These are phyloP conservation scores for Filosporella fistucella DNA, from an alignment of 495 filamentous ascomycete species.

Conservation along the genomic window DNA sequence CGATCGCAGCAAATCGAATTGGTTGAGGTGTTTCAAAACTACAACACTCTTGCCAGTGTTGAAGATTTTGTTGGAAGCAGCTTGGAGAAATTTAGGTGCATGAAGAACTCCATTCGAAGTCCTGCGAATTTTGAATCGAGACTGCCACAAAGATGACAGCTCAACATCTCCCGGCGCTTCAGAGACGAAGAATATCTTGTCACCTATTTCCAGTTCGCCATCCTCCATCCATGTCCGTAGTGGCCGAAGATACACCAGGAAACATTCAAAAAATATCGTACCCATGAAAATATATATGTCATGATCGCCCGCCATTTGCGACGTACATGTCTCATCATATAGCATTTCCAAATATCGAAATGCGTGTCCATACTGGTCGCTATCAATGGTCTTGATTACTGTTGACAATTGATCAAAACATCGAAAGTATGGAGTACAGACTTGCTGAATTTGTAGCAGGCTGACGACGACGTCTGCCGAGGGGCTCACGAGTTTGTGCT, in stretches of 20 bases:
- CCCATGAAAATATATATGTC: constrained; percentile 55
- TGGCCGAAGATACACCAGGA: constrained; percentile 76
- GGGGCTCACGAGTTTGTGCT: constrained; percentile 38
- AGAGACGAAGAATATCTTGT: constrained; percentile 71
- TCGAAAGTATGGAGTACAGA: constrained; percentile 46
- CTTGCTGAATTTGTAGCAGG: constrained; percentile 57
- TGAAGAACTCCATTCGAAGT: constrained; percentile 51
- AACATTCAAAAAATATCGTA: constrained; percentile 73
- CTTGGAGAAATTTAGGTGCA: constrained; percentile 69
- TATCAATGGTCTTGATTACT: constrained; percentile 31
- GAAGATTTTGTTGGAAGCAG: constrained; percentile 66
- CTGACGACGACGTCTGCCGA: constrained; percentile 43
- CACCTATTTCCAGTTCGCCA: constrained; percentile 59
- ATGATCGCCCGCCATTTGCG: constrained; percentile 64
- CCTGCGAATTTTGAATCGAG: constrained; percentile 61
- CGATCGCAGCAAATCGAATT: constrained; percentile 27
- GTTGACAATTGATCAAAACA: constrained; percentile 51
- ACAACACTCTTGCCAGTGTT: constrained; percentile 84
- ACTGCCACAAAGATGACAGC: constrained; percentile 65
- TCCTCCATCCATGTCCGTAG: constrained; percentile 82
- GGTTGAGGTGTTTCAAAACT: constrained; percentile 63
- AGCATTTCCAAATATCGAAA: constrained; percentile 60
- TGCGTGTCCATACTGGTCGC: constrained; percentile 20
- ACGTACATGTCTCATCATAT: constrained; percentile 59
- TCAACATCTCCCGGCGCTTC: constrained; percentile 53